A percentile compares a stretch with the other conserved stretches of the same genome.
These are phyloP conservation scores for Cutaneotrichosporon mucoides DNA, from an alignment of 1,284 basidiomycete species.

Conservation along the genomic window DNA sequence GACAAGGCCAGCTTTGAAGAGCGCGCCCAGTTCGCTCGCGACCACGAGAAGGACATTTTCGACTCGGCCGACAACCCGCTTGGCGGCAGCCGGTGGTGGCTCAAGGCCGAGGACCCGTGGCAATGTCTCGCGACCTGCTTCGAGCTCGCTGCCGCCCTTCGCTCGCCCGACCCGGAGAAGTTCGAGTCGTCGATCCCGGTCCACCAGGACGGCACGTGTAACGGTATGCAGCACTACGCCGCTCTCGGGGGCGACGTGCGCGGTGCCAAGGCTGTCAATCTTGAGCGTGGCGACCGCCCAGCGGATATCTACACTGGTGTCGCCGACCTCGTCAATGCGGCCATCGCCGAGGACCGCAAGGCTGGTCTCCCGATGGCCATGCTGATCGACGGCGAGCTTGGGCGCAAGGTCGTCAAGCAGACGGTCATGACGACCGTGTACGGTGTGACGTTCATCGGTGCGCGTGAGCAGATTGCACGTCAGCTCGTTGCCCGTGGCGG, in stretches of 20 bases:
- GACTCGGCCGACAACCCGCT: conserved; percentile 82
- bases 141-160: conserved; percentile 74
- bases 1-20: conserved; percentile 95
- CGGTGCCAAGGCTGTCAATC: conserved; percentile 90
- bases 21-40: conserved; percentile 71
- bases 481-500: conserved; percentile 78
- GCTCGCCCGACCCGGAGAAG: conserved; percentile 65
- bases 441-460: conserved; percentile 90
- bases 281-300: conserved; percentile 77
- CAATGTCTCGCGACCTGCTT: conserved; percentile 91
- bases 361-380: conserved; percentile 59
- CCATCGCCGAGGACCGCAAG: conserved; percentile 52
- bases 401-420: conserved; percentile 97
- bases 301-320: conserved; percentile 96
- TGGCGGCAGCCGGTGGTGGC: conserved; percentile 79
- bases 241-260: conserved; percentile 88
- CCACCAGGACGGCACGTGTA: conserved; percentile 98
- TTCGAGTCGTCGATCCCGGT: conserved; percentile 79
- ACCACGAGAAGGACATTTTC: conserved; percentile 70
- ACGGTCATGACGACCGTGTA: conserved; percentile 99
- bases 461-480: conserved; percentile 88
- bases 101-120: conserved; percentile 91
- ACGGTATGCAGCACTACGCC: conserved; percentile 97
- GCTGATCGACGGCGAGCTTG: conserved; percentile 72
- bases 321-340: conserved; percentile 59